Conservation (phyloP, 352 stramenopile genomes). For the Globisporangium perplexum region DNA sequence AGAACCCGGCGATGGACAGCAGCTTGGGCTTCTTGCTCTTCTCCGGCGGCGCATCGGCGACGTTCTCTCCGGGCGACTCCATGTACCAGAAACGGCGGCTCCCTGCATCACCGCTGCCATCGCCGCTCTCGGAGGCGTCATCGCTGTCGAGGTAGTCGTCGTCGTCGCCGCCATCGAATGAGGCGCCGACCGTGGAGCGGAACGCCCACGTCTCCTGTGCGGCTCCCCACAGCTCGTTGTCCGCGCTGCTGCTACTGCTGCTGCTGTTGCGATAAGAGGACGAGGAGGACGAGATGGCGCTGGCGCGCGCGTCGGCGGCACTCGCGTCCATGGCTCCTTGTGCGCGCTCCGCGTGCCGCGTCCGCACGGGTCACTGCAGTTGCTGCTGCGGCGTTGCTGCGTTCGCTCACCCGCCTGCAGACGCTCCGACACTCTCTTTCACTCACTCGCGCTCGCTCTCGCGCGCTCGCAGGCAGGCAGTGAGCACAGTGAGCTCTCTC, state of each 20-base stretch:
- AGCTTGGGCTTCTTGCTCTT: constrained; percentile 9
- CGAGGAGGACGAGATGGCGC: background rate
- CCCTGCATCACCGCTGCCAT: background rate
- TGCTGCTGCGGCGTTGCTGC: background rate
- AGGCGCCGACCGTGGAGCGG: constrained; percentile 45
- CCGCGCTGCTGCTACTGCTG: background rate
- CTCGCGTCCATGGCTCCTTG: background rate
- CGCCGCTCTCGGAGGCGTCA: constrained; percentile 3
- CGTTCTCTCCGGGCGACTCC: background rate
- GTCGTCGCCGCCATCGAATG: constrained; percentile 22
- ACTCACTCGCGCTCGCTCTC: too few relatives aligned
- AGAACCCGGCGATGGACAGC: constrained; percentile 13
- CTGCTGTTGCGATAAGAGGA: background rate
- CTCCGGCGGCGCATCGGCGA: too few relatives aligned
- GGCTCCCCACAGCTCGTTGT: background rate
- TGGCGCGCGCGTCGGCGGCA: background rate
- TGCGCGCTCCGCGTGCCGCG: background rate
- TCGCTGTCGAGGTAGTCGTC: constrained; percentile 17
- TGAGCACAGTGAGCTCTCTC: too few relatives aligned
- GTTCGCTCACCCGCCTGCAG: background rate
- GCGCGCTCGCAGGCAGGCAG: background rate
- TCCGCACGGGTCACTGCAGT: background rate
- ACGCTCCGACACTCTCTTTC: too few relatives aligned
- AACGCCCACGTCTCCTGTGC: constrained; percentile 42
- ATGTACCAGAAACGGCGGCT: background rate